Conservation (phyloP, 208 protist genomes). For the Porcisia hertigi region DNA sequence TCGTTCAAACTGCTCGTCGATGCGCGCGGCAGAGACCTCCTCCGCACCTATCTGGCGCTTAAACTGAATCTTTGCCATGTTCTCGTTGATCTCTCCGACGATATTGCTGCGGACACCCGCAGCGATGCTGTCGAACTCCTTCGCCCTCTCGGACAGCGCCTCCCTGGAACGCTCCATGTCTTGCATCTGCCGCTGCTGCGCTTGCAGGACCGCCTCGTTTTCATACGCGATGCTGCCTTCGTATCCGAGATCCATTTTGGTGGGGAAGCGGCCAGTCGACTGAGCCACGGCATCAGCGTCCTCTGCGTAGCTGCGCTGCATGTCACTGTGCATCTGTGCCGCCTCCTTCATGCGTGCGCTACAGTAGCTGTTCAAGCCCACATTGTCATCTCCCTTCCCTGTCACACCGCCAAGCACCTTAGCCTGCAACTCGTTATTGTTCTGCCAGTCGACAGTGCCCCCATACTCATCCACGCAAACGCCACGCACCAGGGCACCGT, state of each 20-base stretch:
- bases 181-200: slow-evolving; percentile 52
- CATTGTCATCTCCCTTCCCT: slow-evolving; percentile 48
- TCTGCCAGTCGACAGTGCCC: slow-evolving; percentile 85
- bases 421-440: slow-evolving; percentile 79
- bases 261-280: slow-evolving; percentile 59
- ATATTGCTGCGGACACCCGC: slow-evolving; percentile 25
- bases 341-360: slow-evolving; percentile 78
- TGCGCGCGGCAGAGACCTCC: slow-evolving; percentile 64
- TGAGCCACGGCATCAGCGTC: slow-evolving; percentile 59
- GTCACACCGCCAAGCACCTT: slow-evolving; percentile 50
- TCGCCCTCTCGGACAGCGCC: slow-evolving; percentile 30
- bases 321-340: slow-evolving; percentile 57
- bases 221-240: slow-evolving; percentile 74
- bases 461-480: slow-evolving; percentile 87
- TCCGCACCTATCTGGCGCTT: slow-evolving; percentile 64
- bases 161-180: slow-evolving; percentile 45
- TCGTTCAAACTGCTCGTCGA: slow-evolving; percentile 90
- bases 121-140: slow-evolving; percentile 26
- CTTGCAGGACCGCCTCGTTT: slow-evolving; percentile 41
- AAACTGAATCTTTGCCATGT: slow-evolving; percentile 86
- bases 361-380: slow-evolving; percentile 85
- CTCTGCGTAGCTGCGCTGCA: slow-evolving; percentile 77
- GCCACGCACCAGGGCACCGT: slow-evolving; percentile 81
- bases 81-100: slow-evolving; percentile 72
- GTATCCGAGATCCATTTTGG: slow-evolving; percentile 88